Percentiles rank a stretch among this genome's conserved stretches.
Evolutionary conservation across 176 grass and related monocot species (phyloP).

Genomic region (Musa schizocarpa): DNA sequence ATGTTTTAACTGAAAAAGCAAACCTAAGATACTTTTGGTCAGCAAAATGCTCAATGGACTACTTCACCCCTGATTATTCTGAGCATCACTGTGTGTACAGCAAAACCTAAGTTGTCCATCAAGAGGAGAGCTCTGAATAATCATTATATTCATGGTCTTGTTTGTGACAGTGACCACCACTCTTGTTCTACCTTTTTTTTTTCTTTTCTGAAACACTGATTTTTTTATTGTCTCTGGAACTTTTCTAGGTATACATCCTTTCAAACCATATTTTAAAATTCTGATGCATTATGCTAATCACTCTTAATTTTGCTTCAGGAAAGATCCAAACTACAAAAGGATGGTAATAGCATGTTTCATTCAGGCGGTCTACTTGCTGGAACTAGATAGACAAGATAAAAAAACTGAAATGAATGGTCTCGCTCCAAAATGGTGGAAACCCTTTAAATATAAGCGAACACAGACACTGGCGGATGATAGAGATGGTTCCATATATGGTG

Average conservation of each 20-base stretch:
- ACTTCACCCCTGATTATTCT: background rate
- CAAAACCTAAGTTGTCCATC: background rate
- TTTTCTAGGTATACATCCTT: background rate
- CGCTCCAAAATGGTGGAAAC: slow-evolving; percentile 5
- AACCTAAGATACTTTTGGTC: background rate
- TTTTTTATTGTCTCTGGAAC: background rate
- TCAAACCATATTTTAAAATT: background rate
- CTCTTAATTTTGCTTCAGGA: background rate
- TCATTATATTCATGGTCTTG: background rate
- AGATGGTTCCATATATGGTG: slow-evolving; percentile 7
- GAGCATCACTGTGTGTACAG: too few species aligned
- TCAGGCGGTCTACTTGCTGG: slow-evolving; percentile 3
- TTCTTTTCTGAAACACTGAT: background rate
- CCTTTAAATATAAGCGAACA: slow-evolving; percentile 5
- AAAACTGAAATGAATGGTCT: background rate
- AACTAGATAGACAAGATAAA: slow-evolving; percentile 9
- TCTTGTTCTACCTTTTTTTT: background rate
- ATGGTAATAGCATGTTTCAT: slow-evolving; percentile 6
- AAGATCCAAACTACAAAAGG: slow-evolving; percentile 8
- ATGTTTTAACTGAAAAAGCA: too few species aligned
- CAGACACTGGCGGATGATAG: slow-evolving; percentile 1
- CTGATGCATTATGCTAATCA: background rate
- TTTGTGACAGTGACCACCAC: background rate
- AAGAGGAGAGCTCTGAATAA: background rate
- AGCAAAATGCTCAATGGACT: background rate